Base-by-base conservation (phyloP, 768 basidiomycete genomes). In the Boletus edulis region DNA sequence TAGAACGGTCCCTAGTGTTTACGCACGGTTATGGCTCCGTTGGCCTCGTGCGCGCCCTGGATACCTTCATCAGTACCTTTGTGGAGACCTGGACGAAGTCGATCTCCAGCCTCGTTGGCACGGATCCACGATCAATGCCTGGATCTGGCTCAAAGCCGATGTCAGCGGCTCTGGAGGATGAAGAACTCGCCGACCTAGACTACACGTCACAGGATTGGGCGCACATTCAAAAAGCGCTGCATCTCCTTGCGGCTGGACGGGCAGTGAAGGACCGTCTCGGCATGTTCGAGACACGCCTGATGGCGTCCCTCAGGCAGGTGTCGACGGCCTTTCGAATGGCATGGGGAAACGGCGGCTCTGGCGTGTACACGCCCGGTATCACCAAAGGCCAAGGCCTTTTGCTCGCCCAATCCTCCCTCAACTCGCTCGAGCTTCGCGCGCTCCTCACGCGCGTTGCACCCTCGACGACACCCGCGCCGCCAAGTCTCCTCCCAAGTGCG, bases 201-300 rank as follows among this genome's bases (percentile, higher is more conserved):
- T 98, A 97, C 64, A 86, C 89, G 3, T 75, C 86, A 4, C 85
- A 92, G 53, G 95, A 98, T 70, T 97, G 94, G 92, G 80, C 84
- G 3, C 78, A 84, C 29, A 93, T 98, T 54, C 95, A 97, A 69
- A 72, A 83, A 12, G 85, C 84, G 3, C 72, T 98, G 14, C 91
- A 93, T 66, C 78, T 95, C 38, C 81, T 98, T 39, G 85, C 89
- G n/a, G 84, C 90, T 34, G 88, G 87, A 27, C 83, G 87, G 5
- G 79, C 81, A 1, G 79, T 95, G 17, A 80, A 78, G 37, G 89
- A 91, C 39, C 84, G 87, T 22, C 72, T 94, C 27, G 61, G 67
- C 4, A 64, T 69, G 34, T 93, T 96, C 63, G 93, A 98, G 72
- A 71, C 69, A 5, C 89, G 85, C 59, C 65, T 98, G 45, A 80